These are phyloP conservation scores for Silene latifolia DNA, from an alignment of 148 eudicot genomes.

Conservation along the genomic window DNA sequence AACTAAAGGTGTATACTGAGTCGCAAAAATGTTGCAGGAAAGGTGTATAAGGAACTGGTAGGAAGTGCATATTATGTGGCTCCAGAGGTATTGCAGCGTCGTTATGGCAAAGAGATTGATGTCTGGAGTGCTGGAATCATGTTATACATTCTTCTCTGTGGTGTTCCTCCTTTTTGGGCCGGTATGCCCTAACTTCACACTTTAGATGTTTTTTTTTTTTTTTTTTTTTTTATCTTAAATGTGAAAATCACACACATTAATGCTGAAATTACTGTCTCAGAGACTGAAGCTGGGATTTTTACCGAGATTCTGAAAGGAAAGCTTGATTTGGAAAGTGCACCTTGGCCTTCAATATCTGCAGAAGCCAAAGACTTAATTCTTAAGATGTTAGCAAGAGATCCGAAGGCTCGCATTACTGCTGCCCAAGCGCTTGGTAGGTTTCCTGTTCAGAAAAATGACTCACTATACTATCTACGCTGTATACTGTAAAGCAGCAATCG, in stretches of 20 bases:
- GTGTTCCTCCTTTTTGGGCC: constrained; percentile 90
- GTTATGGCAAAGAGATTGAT: constrained; percentile 83
- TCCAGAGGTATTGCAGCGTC: constrained; percentile 67
- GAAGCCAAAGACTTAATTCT: constrained; percentile 68
- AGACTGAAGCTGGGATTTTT: constrained; percentile 75
- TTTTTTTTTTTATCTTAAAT: not conserved
- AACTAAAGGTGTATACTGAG: not conserved
- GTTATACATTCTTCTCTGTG: constrained; percentile 75
- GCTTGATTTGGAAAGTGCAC: constrained; percentile 45
- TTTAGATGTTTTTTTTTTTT: not conserved
- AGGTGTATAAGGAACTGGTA: constrained; percentile 50
- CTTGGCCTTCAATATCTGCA: constrained; percentile 83
- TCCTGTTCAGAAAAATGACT: not conserved
- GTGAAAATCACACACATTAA: not conserved
- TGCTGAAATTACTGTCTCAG: constrained; percentile 34
- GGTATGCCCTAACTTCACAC: constrained; percentile 33
- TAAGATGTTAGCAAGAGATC: constrained; percentile 69
- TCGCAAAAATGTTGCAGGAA: constrained; percentile 38
- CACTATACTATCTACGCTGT: not conserved
- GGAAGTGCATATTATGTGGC: constrained; percentile 92
- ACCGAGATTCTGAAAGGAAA: constrained; percentile 44
- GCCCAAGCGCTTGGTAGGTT: constrained; percentile 70
- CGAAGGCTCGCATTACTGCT: constrained; percentile 66
- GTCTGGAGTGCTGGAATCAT: constrained; percentile 98
- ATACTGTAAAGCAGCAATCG: not conserved